phyloP scores from a whole-genome alignment of 75 land plant species.

The Cupressus sempervirens region DNA sequence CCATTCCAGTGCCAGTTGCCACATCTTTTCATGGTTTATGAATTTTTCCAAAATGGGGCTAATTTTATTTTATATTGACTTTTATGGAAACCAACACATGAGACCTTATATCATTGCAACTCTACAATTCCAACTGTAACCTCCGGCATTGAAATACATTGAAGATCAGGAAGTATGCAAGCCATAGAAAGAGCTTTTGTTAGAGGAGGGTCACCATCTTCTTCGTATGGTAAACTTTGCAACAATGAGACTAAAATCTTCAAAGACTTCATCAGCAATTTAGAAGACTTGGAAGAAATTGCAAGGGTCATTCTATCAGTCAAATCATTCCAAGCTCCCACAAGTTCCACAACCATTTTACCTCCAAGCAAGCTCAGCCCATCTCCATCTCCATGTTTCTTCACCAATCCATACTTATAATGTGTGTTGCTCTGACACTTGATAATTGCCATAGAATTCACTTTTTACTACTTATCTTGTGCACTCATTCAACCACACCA shows the following conservation, averaged over 20 bases:
- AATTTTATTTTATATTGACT: no score
- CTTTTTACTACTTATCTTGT: neutral
- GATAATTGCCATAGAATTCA: neutral
- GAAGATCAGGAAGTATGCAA: slow-evolving; percentile 81
- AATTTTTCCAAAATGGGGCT: no score
- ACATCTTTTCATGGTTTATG: no score
- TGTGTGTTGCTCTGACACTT: neutral
- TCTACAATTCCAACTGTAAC: no score
- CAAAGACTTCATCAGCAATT: slow-evolving; percentile 58
- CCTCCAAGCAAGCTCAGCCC: no score
- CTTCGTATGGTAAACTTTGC: slow-evolving; percentile 36
- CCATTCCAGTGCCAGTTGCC: no score
- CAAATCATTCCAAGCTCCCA: no score
- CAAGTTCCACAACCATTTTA: no score
- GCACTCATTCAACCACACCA: neutral
- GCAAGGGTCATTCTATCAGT: no score
- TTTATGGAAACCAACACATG: no score
- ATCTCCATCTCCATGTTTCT: slow-evolving; percentile 22
- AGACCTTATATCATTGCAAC: no score
- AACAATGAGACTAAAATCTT: slow-evolving; percentile 75
- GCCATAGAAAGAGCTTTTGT: slow-evolving; percentile 71
- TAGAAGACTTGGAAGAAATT: slow-evolving; percentile 38
- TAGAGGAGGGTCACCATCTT: slow-evolving; percentile 73
- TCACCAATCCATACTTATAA: neutral
- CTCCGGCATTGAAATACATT: no score